A percentile compares a stretch with the other conserved stretches of the same genome.
Evolutionary conservation across 352 stramenopile genomes (phyloP).

Genomic region (Thraustochytrium sp.): DNA sequence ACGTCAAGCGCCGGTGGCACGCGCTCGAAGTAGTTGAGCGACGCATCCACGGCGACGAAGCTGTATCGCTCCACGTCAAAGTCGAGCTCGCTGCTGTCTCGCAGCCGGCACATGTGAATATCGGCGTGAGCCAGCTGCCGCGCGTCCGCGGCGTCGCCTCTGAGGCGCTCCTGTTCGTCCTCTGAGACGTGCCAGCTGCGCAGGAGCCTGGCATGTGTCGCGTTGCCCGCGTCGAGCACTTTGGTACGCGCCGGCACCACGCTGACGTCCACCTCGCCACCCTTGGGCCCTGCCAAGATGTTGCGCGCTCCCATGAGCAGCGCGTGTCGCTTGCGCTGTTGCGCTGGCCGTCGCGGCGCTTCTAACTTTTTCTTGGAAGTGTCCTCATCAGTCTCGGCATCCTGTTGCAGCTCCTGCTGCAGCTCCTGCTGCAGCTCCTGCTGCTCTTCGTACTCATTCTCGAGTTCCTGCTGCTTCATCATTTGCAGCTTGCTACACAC

Average conservation of each 20-base stretch:
- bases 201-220: neutral
- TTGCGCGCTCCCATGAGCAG: neutral
- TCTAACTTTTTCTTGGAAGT: too few species aligned
- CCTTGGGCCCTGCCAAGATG: neutral
- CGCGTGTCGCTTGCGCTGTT: too few species aligned
- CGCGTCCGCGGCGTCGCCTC: neutral
- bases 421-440: too few species aligned
- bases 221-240: neutral
- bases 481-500: too few species aligned
- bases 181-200: neutral
- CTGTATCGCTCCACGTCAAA: neutral
- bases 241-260: neutral
- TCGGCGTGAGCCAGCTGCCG: neutral
- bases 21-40: slow-evolving; percentile 27
- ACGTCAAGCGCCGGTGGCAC: neutral
- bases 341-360: too few species aligned
- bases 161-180: neutral
- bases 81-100: neutral
- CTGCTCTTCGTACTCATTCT: too few species aligned
- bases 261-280: neutral
- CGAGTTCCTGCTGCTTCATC: too few species aligned
- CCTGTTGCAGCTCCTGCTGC: too few species aligned
- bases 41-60: neutral
- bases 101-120: slow-evolving; percentile 21
- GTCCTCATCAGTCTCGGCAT: too few species aligned